These are phyloP conservation scores for Xanthoconium separans DNA, from an alignment of 1,284 basidiomycete genomes.

Conservation along the genomic window DNA sequence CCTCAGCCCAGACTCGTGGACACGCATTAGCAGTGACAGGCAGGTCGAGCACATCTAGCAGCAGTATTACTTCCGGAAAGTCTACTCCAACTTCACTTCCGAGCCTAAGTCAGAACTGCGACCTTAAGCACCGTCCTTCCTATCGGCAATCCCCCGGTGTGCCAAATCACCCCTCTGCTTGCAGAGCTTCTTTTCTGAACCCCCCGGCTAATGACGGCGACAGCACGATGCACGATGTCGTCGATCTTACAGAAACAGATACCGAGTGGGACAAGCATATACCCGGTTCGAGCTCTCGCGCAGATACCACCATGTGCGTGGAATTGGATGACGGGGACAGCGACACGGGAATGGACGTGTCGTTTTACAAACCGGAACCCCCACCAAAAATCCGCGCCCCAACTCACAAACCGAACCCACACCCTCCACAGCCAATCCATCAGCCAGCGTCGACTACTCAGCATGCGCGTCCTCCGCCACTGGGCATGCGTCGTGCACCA, in stretches of 20 bases:
- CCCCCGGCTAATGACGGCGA: slow-evolving; percentile 5
- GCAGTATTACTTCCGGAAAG: slow-evolving; percentile 11
- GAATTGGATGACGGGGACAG: slow-evolving; percentile 12
- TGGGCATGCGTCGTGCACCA: slow-evolving; percentile 30
- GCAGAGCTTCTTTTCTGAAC: neutral
- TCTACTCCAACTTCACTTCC: slow-evolving; percentile 15
- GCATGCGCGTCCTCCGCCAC: slow-evolving; percentile 21
- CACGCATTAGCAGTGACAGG: slow-evolving; percentile 13
- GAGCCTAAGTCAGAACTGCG: slow-evolving; percentile 14
- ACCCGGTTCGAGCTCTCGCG: neutral
- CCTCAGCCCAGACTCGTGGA: slow-evolving; percentile 1
- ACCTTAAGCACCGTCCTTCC: slow-evolving; percentile 7
- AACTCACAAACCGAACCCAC: slow-evolving; percentile 3
- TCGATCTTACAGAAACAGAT: slow-evolving; percentile 25
- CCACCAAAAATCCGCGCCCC: neutral
- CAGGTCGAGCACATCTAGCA: slow-evolving; percentile 4
- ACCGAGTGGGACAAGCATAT: slow-evolving; percentile 16
- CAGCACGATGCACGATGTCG: slow-evolving; percentile 15
- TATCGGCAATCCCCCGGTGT: neutral
- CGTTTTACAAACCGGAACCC: slow-evolving; percentile 7
- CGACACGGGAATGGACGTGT: slow-evolving; percentile 16
- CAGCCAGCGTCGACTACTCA: slow-evolving; percentile 14
- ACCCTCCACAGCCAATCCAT: slow-evolving; percentile 1
- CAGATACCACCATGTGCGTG: slow-evolving; percentile 14
- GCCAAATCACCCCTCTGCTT: neutral